Evolutionary conservation across 2,329 filamentous ascomycete genomes (phyloP).

Genomic region (Cadophora gregata): DNA sequence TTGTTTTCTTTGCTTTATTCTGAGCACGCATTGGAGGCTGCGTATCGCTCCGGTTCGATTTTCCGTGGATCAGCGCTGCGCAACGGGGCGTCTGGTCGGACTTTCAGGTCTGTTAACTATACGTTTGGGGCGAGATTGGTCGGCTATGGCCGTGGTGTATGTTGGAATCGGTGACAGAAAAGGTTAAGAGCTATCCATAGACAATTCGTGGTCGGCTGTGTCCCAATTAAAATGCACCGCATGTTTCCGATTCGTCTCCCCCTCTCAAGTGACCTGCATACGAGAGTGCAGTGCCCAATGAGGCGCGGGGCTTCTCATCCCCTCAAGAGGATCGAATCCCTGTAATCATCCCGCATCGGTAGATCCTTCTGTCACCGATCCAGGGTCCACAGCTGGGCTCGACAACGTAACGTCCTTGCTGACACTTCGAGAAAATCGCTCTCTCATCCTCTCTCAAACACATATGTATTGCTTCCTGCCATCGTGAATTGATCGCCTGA

Average conservation of each 20-base stretch:
- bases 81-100: constrained; percentile 15
- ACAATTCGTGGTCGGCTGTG: constrained; percentile 18
- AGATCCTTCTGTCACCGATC: constrained; percentile 6
- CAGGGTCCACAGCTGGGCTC: not conserved
- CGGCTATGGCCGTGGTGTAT: constrained; percentile 15
- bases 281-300: constrained; percentile 3
- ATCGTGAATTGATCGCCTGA: not conserved
- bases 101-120: constrained; percentile 14
- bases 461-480: not conserved
- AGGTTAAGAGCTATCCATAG: not conserved
- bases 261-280: constrained; percentile 3
- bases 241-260: not conserved
- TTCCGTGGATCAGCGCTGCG: not conserved
- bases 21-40: constrained; percentile 20
- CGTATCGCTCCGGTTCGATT: constrained; percentile 5
- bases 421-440: not conserved
- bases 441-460: not conserved
- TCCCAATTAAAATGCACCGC: constrained; percentile 18
- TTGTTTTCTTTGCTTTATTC: not conserved
- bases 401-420: not conserved
- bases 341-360: constrained; percentile 10
- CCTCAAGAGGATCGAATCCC: constrained; percentile 4
- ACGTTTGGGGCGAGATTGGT: not conserved
- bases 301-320: not conserved
- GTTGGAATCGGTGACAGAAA: constrained; percentile 22